phyloP scores from a whole-genome alignment of 2,329 filamentous ascomycete genomes.

The Fusarium mangiferae region DNA sequence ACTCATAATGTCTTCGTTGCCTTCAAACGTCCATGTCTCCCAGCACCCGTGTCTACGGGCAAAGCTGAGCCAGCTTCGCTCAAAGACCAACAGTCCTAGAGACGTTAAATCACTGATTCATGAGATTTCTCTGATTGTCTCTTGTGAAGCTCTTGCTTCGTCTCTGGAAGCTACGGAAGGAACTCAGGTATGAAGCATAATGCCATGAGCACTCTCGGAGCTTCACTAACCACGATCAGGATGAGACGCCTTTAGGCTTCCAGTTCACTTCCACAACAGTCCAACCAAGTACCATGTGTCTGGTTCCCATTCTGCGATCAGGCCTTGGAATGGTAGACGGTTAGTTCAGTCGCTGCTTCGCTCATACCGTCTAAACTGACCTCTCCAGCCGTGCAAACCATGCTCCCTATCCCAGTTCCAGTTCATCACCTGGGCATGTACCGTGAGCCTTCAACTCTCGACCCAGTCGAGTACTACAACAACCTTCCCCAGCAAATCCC shows the following conservation, averaged over 20 bases:
- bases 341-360: constrained; percentile 47
- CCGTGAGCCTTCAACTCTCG: constrained; percentile 86
- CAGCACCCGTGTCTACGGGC: constrained; percentile 85
- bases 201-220: not conserved
- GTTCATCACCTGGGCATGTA: constrained; percentile 96
- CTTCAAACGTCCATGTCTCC: constrained; percentile 79
- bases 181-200: constrained; percentile 67
- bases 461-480: constrained; percentile 98
- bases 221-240: constrained; percentile 58
- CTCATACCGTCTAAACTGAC: constrained; percentile 4
- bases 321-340: constrained; percentile 92
- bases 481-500: constrained; percentile 82
- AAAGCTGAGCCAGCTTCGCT: constrained; percentile 91
- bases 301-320: constrained; percentile 93
- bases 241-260: constrained; percentile 81
- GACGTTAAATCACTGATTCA: constrained; percentile 86
- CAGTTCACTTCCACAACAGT: constrained; percentile 75
- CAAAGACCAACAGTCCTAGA: constrained; percentile 72
- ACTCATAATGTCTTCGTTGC: constrained; percentile 54
- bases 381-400: constrained; percentile 74
- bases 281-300: constrained; percentile 73
- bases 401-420: constrained; percentile 82
- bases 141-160: constrained; percentile 79
- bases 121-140: constrained; percentile 86
- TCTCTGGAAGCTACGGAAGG: constrained; percentile 67